Conservation (phyloP, 345 rosid genomes). For the Noccaea bulbosa region DNA sequence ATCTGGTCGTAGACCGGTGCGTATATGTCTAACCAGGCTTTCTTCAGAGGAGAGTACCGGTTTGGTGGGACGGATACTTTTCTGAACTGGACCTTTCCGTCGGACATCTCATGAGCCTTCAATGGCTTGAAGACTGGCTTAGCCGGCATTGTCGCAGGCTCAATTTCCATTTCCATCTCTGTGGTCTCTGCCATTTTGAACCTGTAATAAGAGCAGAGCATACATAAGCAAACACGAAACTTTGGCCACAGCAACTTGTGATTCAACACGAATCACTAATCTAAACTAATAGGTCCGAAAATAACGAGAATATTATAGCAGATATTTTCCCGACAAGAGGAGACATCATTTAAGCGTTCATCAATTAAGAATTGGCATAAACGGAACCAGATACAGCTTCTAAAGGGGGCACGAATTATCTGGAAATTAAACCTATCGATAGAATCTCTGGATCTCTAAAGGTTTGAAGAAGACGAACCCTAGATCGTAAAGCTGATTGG, state of each 20-base stretch:
- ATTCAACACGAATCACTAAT: neutral
- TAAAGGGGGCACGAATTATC: neutral
- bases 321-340: too few species aligned
- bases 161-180: slow-evolving; percentile 70
- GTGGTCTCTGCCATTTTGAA: slow-evolving; percentile 26
- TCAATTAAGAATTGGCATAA: neutral
- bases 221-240: neutral
- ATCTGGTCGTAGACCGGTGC: slow-evolving; percentile 71
- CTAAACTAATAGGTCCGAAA: too few species aligned
- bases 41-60: slow-evolving; percentile 78
- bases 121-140: slow-evolving; percentile 71
- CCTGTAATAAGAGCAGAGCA: too few species aligned
- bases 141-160: slow-evolving; percentile 47
- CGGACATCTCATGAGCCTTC: slow-evolving; percentile 84
- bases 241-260: neutral
- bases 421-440: neutral
- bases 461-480: neutral
- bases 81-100: slow-evolving; percentile 70
- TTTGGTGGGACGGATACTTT: slow-evolving; percentile 79
- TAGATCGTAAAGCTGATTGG: neutral
- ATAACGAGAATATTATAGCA: too few species aligned
- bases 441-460: neutral
- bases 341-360: neutral
- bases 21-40: slow-evolving; percentile 84
- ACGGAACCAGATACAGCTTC: neutral